Conservation (phyloP, 108 stramenopile genomes). For the Conticribra guillardii region DNA sequence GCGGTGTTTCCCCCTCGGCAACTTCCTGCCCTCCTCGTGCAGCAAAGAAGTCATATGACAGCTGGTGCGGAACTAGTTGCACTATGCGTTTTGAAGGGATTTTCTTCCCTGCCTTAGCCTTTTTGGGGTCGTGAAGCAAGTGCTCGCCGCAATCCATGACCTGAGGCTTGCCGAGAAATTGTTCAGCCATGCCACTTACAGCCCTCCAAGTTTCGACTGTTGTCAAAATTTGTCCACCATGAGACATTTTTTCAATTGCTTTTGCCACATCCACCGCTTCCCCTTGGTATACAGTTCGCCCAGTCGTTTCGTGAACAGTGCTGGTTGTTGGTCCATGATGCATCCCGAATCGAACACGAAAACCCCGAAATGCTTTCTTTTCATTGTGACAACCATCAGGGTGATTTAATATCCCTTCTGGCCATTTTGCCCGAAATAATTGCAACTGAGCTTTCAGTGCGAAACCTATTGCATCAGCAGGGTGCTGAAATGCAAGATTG, state of each 20-base stretch:
- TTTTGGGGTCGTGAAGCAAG: slow-evolving; percentile 41
- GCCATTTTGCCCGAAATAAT: slow-evolving; percentile 48
- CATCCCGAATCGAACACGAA: slow-evolving; percentile 55
- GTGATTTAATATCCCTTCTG: slow-evolving; percentile 41
- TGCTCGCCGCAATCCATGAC: slow-evolving; percentile 55
- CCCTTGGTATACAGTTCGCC: slow-evolving; percentile 42
- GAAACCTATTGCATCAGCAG: slow-evolving; percentile 53
- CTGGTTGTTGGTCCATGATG: slow-evolving; percentile 46
- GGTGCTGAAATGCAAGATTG: slow-evolving; percentile 54
- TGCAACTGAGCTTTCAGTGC: slow-evolving; percentile 37
- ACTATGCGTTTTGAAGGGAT: slow-evolving; percentile 35
- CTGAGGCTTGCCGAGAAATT: slow-evolving; percentile 48
- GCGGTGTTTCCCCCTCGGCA: slow-evolving; percentile 26
- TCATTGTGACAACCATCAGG: slow-evolving; percentile 32
- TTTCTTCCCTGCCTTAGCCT: slow-evolving; percentile 18
- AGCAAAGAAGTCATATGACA: slow-evolving; percentile 49
- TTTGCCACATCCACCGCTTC: slow-evolving; percentile 52
- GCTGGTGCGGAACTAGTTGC: slow-evolving; percentile 39
- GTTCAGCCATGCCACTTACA: slow-evolving; percentile 46
- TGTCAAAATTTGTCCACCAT: slow-evolving; percentile 56
- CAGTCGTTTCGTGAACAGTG: slow-evolving; percentile 42
- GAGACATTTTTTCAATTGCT: slow-evolving; percentile 48
- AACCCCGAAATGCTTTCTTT: slow-evolving; percentile 47
- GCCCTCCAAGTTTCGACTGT: slow-evolving; percentile 50
- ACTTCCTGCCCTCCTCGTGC: slow-evolving; percentile 39